Percentiles rank a stretch among this genome's conserved stretches.
Conservation (phyloP, 2,329 filamentous ascomycete species). For the Botryotinia globosa region DNA sequence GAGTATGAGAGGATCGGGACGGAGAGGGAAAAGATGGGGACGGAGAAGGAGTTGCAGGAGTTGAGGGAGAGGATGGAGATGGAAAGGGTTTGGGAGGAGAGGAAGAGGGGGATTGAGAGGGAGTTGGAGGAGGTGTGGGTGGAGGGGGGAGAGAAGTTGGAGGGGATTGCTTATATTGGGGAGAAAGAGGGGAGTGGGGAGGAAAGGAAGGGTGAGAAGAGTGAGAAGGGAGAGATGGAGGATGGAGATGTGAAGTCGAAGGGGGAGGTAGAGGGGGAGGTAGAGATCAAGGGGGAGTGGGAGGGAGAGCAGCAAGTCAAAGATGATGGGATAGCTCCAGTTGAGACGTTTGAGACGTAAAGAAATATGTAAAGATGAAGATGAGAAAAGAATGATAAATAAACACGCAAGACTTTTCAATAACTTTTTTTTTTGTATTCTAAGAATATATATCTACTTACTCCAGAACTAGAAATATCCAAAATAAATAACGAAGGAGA, state of each 20-base stretch:
- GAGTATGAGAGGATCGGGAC: constrained; percentile 92
- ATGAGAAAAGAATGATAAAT: background rate
- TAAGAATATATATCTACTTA: background rate
- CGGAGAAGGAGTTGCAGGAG: constrained; percentile 86
- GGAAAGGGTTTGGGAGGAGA: constrained; percentile 79
- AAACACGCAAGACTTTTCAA: background rate
- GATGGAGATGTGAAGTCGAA: background rate
- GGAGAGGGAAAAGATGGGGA: constrained; percentile 85
- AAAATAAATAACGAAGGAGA: too few relatives aligned
- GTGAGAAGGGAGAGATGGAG: too few relatives aligned
- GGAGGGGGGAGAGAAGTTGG: constrained; percentile 34
- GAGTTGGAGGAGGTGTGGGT: constrained; percentile 59
- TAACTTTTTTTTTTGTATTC: background rate
- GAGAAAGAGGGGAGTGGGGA: background rate
- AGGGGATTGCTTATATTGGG: constrained; percentile 22
- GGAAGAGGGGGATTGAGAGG: constrained; percentile 75
- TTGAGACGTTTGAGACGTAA: background rate
- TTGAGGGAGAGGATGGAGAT: constrained; percentile 74
- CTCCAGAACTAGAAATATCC: too few relatives aligned
- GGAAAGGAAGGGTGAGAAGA: too few relatives aligned
- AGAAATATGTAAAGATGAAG: background rate
- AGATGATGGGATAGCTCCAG: background rate
- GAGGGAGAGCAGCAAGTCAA: background rate
- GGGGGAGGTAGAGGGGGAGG: background rate
- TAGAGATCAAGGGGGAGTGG: too few relatives aligned